Conservation (phyloP, 805 yeast genomes). For the Candida boleticola region DNA sequence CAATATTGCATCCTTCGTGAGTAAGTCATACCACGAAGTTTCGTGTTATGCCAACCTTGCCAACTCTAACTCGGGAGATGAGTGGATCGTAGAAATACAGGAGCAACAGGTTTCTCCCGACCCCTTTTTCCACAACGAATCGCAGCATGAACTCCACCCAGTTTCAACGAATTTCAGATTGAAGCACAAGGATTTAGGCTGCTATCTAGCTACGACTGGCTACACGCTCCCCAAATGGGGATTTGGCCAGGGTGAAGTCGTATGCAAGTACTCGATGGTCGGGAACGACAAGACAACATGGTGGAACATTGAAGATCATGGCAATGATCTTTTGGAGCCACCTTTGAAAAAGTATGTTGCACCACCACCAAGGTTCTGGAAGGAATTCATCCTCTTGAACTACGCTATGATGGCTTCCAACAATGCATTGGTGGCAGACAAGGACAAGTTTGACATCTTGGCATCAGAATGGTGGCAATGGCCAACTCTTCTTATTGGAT, state of each 20-base stretch:
- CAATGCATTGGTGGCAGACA: constrained; percentile 77
- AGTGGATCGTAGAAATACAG: constrained; percentile 86
- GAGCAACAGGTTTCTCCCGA: constrained; percentile 50
- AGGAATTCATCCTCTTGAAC: constrained; percentile 71
- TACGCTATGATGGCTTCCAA: constrained; percentile 88
- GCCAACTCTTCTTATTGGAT: constrained; percentile 77
- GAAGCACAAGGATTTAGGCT: constrained; percentile 59
- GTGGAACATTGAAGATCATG: constrained; percentile 81
- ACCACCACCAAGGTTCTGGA: constrained; percentile 53
- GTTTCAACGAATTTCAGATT: constrained; percentile 71
- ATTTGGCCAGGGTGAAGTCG: constrained; percentile 77
- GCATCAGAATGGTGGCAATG: constrained; percentile 84
- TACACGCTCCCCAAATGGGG: constrained; percentile 77
- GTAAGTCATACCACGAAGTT: constrained; percentile 71
- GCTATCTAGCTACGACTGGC: constrained; percentile 78
- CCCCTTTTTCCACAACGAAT: constrained; percentile 46
- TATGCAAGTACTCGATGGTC: constrained; percentile 56
- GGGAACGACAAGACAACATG: constrained; percentile 61
- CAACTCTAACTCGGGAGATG: constrained; percentile 77
- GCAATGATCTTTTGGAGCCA: constrained; percentile 43
- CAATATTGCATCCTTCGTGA: constrained; percentile 69
- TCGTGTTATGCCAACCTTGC: constrained; percentile 78
- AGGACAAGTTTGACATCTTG: constrained; percentile 67
- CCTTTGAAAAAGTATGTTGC: constrained; percentile 34
- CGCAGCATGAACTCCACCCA: constrained; percentile 59